These are phyloP conservation scores for Pichia sp. DNA, from an alignment of 1,139 yeast genomes.

Conservation along the genomic window DNA sequence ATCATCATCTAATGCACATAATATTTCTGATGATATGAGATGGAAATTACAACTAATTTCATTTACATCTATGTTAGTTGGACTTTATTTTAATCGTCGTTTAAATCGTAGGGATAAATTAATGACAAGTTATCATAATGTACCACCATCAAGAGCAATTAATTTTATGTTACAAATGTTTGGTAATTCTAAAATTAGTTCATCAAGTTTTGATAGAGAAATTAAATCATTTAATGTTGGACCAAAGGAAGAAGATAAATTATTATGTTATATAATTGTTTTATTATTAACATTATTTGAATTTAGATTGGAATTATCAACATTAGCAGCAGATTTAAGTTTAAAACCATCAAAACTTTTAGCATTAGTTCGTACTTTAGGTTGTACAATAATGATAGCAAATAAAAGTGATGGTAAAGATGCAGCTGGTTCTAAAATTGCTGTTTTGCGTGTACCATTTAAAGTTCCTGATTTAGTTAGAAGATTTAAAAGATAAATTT, in stretches of 20 bases:
- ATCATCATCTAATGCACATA: neutral
- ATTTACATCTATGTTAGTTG: conserved; percentile 73
- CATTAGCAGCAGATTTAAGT: conserved; percentile 79
- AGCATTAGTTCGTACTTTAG: conserved; percentile 69
- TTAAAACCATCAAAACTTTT: conserved; percentile 70
- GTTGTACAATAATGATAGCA: conserved; percentile 71
- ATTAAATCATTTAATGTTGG: conserved; percentile 71
- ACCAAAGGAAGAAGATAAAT: conserved; percentile 80
- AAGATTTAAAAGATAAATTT: conserved; percentile 31
- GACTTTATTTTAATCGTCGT: conserved; percentile 71
- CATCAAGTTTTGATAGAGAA: conserved; percentile 52
- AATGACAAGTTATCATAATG: conserved; percentile 54
- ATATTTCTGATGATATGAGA: conserved; percentile 7
- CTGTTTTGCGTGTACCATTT: conserved; percentile 81
- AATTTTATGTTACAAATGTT: conserved; percentile 44
- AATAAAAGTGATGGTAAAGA: conserved; percentile 81
- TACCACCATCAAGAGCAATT: conserved; percentile 71
- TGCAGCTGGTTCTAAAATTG: conserved; percentile 67
- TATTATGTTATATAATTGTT: conserved; percentile 72
- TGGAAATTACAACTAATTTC: conserved; percentile 57
- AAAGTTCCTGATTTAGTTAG: conserved; percentile 78
- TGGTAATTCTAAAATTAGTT: conserved; percentile 45
- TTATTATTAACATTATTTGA: conserved; percentile 69
- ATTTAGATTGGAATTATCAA: conserved; percentile 68
- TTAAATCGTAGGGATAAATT: conserved; percentile 55